These are phyloP conservation scores for Ochromonadaceae sp. DNA, from an alignment of 352 stramenopile species.

Conservation along the genomic window DNA sequence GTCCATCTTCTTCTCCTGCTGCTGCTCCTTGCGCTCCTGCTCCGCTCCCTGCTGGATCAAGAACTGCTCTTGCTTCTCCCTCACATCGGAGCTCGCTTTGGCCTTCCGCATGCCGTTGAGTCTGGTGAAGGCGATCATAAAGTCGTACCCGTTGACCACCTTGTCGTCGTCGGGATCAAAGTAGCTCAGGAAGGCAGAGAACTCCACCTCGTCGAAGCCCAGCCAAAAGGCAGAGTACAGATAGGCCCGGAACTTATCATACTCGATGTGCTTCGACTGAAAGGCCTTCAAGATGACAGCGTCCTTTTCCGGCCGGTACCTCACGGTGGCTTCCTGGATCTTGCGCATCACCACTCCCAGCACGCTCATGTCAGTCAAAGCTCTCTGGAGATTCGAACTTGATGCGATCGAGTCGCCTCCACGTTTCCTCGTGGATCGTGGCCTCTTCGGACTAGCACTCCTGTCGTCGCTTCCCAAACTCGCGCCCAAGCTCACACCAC, in stretches of 20 bases:
- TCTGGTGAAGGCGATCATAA: background rate
- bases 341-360: background rate
- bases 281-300: conserved; percentile 1
- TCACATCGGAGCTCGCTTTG: background rate
- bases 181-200: background rate
- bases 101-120: background rate
- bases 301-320: conserved; percentile 1
- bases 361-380: background rate
- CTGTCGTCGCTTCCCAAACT: background rate
- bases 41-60: background rate
- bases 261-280: background rate
- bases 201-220: conserved; percentile 5
- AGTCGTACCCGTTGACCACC: conserved; percentile 1
- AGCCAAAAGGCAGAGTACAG: conserved; percentile 5
- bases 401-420: background rate
- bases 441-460: background rate
- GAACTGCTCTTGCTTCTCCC: conserved; percentile 10
- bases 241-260: background rate
- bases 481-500: background rate
- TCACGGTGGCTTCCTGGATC: background rate
- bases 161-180: background rate
- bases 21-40: background rate
- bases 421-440: background rate
- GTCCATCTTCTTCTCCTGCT: background rate
- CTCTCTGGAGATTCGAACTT: background rate